Base-by-base conservation (phyloP, 2,329 filamentous ascomycete genomes). In the Xylaria sp. region DNA sequence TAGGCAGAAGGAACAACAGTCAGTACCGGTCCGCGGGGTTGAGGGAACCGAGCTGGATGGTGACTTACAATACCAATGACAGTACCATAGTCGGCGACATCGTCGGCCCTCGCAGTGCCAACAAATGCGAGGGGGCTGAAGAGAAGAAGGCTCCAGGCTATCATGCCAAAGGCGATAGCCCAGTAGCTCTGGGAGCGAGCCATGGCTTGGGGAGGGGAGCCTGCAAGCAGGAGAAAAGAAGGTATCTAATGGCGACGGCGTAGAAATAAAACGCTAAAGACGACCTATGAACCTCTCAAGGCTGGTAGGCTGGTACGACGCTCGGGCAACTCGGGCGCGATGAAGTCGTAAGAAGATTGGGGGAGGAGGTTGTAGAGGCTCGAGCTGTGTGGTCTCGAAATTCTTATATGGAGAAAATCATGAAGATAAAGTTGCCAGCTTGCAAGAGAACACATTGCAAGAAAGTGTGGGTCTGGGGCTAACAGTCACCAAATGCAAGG, bases 71-170 rank as follows among this genome's bases (percentile, higher is more conserved):
- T 96, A 86, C 92, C 92, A 69, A 96, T 92, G 67, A 96, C 91
- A 69, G 89, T 93, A 73, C 91, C 91, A 76, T 91, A 90, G 71
- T 85, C 88, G 54, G 92, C 87, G 65, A 84, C 81, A 67, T 92
- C 87, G 62, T 91, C 84, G 53, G 88, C 86, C 68, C 83, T 78
- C 57, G 88, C 93, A 64, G 87, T 83, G 76, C 89, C 86, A 65
- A 96, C 85, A 71, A 97, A 88, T 63, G 92, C 89, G 71, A 96
- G 82, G 65, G 92, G 92, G 62, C 89, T 86, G 69, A 99, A 90
- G 64, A 97, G 85, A 62, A 96, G 85, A 72, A 91, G 85, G 69
- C 97, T 88, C 81, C 96, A 97, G 79, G 92, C 88, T 76, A 96
- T 80, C 73, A 94, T 78, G 84, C 91, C 92, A 83, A 97, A 81